phyloP scores from a whole-genome alignment of 1,139 yeast genomes.

The Suhomyces wounanorum region DNA sequence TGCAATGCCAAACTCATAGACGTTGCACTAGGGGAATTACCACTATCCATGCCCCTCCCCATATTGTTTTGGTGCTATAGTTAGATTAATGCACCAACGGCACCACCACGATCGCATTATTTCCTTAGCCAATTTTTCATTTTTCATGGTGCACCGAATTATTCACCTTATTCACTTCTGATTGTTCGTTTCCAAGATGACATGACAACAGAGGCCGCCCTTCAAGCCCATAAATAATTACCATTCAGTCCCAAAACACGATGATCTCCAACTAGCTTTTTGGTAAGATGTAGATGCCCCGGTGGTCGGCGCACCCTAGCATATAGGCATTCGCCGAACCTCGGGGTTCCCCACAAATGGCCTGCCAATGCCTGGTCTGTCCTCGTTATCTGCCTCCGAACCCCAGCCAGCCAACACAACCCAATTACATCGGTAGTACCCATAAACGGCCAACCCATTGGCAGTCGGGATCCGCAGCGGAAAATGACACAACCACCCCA shows the following conservation, averaged over 20 bases:
- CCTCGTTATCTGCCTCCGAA: neutral
- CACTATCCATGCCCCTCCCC: neutral
- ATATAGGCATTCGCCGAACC: neutral
- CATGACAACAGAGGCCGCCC: neutral
- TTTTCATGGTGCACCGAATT: neutral
- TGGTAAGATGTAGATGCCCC: constrained; percentile 2
- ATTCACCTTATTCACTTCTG: neutral
- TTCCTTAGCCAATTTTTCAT: neutral
- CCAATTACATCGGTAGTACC: neutral
- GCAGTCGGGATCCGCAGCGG: neutral
- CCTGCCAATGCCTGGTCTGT: neutral
- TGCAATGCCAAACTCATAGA: too few relatives aligned
- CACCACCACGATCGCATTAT: neutral
- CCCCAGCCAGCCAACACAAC: neutral
- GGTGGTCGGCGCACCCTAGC: neutral
- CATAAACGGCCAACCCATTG: neutral
- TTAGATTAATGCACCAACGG: neutral
- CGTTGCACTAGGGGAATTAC: too few relatives aligned
- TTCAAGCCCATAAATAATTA: neutral
- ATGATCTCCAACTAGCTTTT: constrained; percentile 1
- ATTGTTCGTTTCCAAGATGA: neutral
- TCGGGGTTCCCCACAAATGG: neutral
- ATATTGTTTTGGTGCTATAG: neutral
- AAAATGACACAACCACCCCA: neutral
- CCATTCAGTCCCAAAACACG: neutral